phyloP scores from a whole-genome alignment of 768 basidiomycete genomes.

The Ramaria sp. region DNA sequence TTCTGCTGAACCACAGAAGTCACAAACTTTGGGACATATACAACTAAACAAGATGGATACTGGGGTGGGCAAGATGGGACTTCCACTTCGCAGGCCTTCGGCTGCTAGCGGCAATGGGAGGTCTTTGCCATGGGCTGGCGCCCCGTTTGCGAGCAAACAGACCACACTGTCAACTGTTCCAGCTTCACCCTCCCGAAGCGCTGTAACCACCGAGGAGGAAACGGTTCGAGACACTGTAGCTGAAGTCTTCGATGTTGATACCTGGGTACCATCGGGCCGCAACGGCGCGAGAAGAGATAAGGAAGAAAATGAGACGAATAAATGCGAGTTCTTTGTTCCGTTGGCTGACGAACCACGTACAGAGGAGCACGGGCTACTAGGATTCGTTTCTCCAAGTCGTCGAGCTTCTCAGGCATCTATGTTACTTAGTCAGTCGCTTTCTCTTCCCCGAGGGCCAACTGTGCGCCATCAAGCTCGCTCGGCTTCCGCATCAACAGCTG shows the following conservation, averaged over 20 bases:
- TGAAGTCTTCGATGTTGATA: slow-evolving; percentile 1
- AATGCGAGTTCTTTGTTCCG: background rate
- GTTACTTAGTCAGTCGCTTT: slow-evolving; percentile 52
- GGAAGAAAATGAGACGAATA: background rate
- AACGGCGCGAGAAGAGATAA: background rate
- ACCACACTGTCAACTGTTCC: background rate
- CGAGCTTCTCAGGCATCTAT: slow-evolving; percentile 50
- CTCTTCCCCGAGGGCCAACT: slow-evolving; percentile 15
- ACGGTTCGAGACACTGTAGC: background rate
- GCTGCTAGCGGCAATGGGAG: background rate
- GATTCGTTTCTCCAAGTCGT: slow-evolving; percentile 16
- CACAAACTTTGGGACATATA: background rate
- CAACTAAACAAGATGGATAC: background rate
- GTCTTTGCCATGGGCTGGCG: background rate
- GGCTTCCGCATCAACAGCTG: slow-evolving; percentile 1
- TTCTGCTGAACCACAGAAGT: background rate
- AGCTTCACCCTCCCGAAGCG: background rate
- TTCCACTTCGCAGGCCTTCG: background rate
- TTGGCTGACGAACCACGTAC: background rate
- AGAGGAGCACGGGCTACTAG: background rate
- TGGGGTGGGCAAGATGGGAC: background rate
- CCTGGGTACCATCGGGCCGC: background rate
- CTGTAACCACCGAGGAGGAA: background rate
- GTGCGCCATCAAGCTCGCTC: slow-evolving; percentile 2
- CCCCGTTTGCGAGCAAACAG: slow-evolving; percentile 1